These are phyloP conservation scores for Fusarium piperis DNA, from an alignment of 2,329 filamentous ascomycete species.

Conservation along the genomic window DNA sequence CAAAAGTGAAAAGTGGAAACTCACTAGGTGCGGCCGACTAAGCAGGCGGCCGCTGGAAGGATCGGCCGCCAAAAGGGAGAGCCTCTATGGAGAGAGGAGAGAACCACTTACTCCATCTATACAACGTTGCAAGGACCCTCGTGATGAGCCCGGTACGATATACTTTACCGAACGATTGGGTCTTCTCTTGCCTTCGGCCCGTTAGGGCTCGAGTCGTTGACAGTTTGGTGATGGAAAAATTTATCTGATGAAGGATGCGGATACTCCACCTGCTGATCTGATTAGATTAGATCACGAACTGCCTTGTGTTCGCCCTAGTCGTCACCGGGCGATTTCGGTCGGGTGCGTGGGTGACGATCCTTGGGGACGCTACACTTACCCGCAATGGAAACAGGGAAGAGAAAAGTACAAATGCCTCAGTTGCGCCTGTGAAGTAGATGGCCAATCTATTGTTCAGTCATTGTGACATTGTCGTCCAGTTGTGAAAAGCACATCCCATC, in stretches of 20 bases:
- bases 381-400: background rate
- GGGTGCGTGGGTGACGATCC: background rate
- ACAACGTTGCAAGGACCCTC: background rate
- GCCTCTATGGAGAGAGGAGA: background rate
- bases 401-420: conserved; percentile 3
- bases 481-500: background rate
- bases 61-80: background rate
- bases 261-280: background rate
- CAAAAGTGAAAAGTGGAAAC: conserved; percentile 5
- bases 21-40: conserved; percentile 8
- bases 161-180: background rate
- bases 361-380: background rate
- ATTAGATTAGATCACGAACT: background rate
- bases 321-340: background rate
- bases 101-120: background rate
- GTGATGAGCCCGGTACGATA: background rate
- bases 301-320: background rate
- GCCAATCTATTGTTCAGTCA: background rate
- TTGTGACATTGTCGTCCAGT: background rate
- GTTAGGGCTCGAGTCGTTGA: background rate
- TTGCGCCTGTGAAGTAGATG: background rate
- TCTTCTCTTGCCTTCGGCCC: background rate
- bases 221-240: background rate
- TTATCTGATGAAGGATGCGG: background rate
- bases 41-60: background rate